Percentiles rank a stretch among this genome's conserved stretches.
These are phyloP conservation scores for Phanerodontia chrysosporium DNA, from an alignment of 768 basidiomycete genomes.

Conservation along the genomic window DNA sequence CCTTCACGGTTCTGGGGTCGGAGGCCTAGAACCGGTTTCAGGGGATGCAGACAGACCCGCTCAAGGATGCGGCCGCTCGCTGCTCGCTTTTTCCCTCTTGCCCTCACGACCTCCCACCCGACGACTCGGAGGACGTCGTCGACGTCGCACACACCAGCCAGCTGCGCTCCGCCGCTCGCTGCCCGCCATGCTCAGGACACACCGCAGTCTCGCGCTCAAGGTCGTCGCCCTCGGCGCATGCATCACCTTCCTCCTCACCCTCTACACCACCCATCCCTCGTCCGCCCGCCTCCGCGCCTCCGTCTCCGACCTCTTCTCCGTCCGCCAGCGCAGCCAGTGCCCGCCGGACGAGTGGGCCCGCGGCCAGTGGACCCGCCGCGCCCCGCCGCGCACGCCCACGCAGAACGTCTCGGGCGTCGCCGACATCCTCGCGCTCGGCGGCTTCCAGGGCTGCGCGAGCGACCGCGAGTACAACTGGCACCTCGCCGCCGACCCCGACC, in stretches of 20 bases:
- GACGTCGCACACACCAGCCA: not conserved
- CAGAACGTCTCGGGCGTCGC: constrained; percentile 32
- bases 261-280: constrained; percentile 25
- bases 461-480: constrained; percentile 64
- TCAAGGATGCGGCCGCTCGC: not conserved
- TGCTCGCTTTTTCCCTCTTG: not conserved
- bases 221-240: constrained; percentile 24
- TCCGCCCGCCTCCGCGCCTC: constrained; percentile 16
- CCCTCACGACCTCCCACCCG: not conserved
- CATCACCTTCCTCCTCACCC: constrained; percentile 22
- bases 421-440: constrained; percentile 49
- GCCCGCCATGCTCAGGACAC: not conserved
- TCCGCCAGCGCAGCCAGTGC: constrained; percentile 28
- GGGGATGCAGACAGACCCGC: not conserved
- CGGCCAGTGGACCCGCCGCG: constrained; percentile 40
- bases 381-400: constrained; percentile 27
- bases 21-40: not conserved
- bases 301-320: constrained; percentile 21
- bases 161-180: not conserved
- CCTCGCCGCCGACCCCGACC: constrained; percentile 46
- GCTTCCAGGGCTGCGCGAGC: constrained; percentile 59
- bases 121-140: no score
- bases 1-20: not conserved
- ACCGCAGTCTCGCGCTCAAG: not conserved
- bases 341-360: constrained; percentile 31